Conservation (phyloP, 139 green algal genomes). For the Axilococcus clingmanii region DNA sequence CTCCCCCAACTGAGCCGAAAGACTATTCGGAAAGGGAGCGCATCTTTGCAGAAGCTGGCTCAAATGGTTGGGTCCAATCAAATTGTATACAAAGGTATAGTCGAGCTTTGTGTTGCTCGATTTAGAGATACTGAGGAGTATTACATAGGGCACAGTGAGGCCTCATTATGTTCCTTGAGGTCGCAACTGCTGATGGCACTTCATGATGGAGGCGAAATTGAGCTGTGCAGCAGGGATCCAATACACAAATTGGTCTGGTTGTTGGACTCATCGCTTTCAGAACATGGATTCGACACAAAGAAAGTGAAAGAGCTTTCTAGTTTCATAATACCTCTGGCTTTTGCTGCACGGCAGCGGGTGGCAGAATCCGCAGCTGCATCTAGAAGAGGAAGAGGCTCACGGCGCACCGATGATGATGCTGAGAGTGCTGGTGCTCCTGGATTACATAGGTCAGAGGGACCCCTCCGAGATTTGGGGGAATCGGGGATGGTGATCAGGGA, state of each 20-base stretch:
- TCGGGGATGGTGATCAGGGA: conserved; percentile 64
- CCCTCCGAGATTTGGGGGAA: conserved; percentile 42
- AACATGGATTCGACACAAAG: conserved; percentile 29
- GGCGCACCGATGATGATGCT: conserved; percentile 19
- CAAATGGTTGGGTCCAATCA: conserved; percentile 28
- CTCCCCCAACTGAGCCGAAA: conserved; percentile 20
- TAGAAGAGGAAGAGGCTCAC: neutral
- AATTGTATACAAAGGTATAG: conserved; percentile 53
- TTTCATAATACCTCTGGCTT: conserved; percentile 21
- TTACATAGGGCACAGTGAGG: conserved; percentile 44
- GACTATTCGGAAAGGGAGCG: conserved; percentile 38
- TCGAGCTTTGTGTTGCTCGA: conserved; percentile 41
- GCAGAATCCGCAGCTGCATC: conserved; percentile 3
- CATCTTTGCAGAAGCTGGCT: conserved; percentile 29
- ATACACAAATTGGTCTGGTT: conserved; percentile 59
- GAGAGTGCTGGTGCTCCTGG: conserved; percentile 22
- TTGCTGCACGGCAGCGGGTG: neutral
- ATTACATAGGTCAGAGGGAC: neutral
- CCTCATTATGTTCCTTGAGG: conserved; percentile 51
- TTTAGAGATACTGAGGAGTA: conserved; percentile 39
- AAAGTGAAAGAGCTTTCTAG: conserved; percentile 41
- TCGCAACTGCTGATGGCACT: conserved; percentile 71
- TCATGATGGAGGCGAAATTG: conserved; percentile 44
- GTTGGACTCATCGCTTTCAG: conserved; percentile 49
- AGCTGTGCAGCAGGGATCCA: conserved; percentile 28